Conservation (phyloP, 2,329 filamentous ascomycete species). For the Coniosporium tulheliwenetii region DNA sequence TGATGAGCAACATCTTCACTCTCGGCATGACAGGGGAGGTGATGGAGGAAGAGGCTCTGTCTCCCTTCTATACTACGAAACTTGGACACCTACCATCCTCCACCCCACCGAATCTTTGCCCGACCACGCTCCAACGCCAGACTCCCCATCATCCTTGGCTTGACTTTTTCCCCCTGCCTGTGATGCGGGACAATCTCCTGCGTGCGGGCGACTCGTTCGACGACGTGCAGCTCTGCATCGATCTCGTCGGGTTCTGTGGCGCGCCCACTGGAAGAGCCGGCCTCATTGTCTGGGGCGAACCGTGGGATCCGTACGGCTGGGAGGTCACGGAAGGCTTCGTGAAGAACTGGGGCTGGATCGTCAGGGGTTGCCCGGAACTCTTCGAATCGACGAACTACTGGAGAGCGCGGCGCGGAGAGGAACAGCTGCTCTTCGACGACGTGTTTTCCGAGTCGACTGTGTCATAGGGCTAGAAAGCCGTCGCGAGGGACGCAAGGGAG, state of each 20-base stretch:
- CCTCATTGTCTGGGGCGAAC: constrained; percentile 22
- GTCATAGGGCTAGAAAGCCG: too few species aligned
- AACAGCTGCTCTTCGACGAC: not conserved
- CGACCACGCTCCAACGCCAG: constrained; percentile 11
- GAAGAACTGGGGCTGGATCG: constrained; percentile 21
- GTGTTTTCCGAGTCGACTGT: too few species aligned
- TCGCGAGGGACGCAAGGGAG: too few species aligned
- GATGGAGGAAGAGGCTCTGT: not conserved
- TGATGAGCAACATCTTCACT: constrained; percentile 29
- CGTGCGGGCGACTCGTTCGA: constrained; percentile 3
- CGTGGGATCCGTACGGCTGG: constrained; percentile 24
- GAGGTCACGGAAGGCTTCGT: constrained; percentile 26
- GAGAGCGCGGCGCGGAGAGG: constrained; percentile 17
- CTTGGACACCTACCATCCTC: not conserved
- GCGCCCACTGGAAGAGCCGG: constrained; percentile 7
- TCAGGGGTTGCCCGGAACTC: constrained; percentile 23
- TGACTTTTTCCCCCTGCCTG: constrained; percentile 12
- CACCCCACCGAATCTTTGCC: constrained; percentile 9
- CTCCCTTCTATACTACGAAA: not conserved
- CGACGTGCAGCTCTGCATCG: not conserved
- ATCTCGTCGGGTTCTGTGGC: not conserved
- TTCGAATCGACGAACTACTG: constrained; percentile 24
- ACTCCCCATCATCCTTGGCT: constrained; percentile 13
- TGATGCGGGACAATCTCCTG: constrained; percentile 13
- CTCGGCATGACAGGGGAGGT: constrained; percentile 33